These are phyloP conservation scores for Haematococcus lacustris DNA, from an alignment of 139 green algal species.

Conservation along the genomic window DNA sequence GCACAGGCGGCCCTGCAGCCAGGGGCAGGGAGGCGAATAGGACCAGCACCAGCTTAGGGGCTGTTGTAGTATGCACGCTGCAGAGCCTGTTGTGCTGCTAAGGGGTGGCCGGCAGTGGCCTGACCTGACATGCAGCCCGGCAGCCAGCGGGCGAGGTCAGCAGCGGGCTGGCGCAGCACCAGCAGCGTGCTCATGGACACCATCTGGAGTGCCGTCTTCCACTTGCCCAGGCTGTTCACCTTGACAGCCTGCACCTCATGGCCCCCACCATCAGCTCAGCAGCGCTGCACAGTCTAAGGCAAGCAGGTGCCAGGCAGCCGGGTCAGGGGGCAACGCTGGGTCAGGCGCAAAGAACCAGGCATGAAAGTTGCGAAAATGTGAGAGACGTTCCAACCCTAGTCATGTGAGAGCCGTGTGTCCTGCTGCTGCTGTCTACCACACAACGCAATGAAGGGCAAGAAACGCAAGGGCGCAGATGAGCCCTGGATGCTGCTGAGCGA, in stretches of 20 bases:
- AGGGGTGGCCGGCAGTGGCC: neutral
- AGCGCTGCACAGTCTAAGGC: no score
- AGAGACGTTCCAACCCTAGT: no score
- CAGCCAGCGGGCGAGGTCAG: neutral
- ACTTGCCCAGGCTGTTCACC: conserved; percentile 82
- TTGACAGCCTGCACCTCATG: conserved; percentile 67
- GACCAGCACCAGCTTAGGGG: neutral
- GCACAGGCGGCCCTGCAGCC: neutral
- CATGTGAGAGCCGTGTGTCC: no score
- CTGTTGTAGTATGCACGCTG: neutral
- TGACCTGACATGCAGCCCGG: neutral
- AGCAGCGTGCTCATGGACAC: conserved; percentile 62
- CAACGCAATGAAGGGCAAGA: no score
- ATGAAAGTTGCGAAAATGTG: no score
- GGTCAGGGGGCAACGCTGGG: no score
- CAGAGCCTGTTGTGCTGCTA: neutral
- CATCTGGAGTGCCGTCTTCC: conserved; percentile 76
- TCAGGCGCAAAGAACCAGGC: no score
- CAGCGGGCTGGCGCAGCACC: conserved; percentile 34
- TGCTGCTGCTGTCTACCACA: no score
- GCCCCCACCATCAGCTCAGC: no score
- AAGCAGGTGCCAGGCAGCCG: no score
- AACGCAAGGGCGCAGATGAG: no score
- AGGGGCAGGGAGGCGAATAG: neutral
- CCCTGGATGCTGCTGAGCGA: no score